These are phyloP conservation scores for Mentha longifolia DNA, from an alignment of 257 asterid genomes.

Conservation along the genomic window DNA sequence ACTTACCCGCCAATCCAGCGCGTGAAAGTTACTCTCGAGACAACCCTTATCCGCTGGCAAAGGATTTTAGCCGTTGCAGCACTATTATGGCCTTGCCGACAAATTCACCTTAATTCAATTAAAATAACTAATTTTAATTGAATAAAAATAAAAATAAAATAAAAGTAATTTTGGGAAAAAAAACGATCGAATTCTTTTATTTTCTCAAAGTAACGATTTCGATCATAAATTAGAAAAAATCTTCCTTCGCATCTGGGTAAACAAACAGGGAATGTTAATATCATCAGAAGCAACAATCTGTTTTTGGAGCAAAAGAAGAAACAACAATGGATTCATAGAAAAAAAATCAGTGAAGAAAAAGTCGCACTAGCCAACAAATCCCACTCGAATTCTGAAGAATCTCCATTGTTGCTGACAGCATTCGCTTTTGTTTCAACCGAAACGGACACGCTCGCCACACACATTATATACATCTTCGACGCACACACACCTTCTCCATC, in stretches of 20 bases:
- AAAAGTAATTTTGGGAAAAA: neutral
- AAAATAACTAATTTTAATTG: no score
- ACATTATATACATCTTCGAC: constrained; percentile 12
- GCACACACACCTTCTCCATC: neutral
- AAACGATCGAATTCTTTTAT: neutral
- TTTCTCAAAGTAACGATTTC: neutral
- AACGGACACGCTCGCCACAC: constrained; percentile 40
- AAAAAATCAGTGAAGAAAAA: constrained; percentile 13
- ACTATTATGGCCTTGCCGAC: constrained; percentile 31
- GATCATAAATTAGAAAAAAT: constrained; percentile 20
- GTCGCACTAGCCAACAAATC: neutral
- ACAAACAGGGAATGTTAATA: constrained; percentile 37
- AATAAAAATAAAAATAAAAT: neutral
- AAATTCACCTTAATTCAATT: neutral
- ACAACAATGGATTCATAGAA: neutral
- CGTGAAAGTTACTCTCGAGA: neutral
- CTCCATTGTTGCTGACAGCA: constrained; percentile 27
- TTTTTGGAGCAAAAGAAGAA: neutral
- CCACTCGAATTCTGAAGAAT: constrained; percentile 1
- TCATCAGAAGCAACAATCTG: constrained; percentile 22
- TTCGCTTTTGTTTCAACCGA: constrained; percentile 30
- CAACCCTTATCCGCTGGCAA: neutral
- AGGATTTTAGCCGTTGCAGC: constrained; percentile 32
- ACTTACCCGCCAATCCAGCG: constrained; percentile 24
- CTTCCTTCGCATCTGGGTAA: constrained; percentile 15